Conservation (phyloP, 768 basidiomycete genomes). For the Infundibulicybe gibba region DNA sequence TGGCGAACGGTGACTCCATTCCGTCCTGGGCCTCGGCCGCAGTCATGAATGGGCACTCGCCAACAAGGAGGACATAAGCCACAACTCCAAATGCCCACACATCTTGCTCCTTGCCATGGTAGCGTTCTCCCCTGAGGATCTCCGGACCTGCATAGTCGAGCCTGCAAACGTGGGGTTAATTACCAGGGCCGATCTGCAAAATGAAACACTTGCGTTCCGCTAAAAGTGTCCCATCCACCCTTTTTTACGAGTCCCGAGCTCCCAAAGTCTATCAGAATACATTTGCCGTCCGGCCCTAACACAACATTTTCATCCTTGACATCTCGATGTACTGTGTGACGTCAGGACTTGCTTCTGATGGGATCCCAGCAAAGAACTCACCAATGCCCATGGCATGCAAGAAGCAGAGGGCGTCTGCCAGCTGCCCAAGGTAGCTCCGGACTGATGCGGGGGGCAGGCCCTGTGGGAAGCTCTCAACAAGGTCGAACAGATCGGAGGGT, state of each 20-base stretch:
- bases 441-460: constrained; percentile 76
- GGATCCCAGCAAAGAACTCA: constrained; percentile 26
- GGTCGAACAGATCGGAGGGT: constrained; percentile 88
- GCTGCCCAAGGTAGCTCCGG: constrained; percentile 87
- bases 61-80: constrained; percentile 88
- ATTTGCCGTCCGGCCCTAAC: constrained; percentile 73
- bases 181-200: constrained; percentile 2
- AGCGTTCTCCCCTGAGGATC: constrained; percentile 91
- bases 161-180: constrained; percentile 31
- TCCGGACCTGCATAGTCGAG: constrained; percentile 96
- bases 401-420: constrained; percentile 88
- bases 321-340: constrained; percentile 80
- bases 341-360: constrained; percentile 6
- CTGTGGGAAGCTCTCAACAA: constrained; percentile 85
- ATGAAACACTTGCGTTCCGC: constrained; percentile 72
- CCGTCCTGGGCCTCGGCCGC: constrained; percentile 90
- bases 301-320: constrained; percentile 98
- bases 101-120: constrained; percentile 95
- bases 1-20: constrained; percentile 69
- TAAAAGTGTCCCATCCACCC: constrained; percentile 87
- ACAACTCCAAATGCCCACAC: constrained; percentile 99
- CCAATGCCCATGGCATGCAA: constrained; percentile 91
- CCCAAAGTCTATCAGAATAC: constrained; percentile 96
- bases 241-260: constrained; percentile 85
- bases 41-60: constrained; percentile 90